These are phyloP conservation scores for Lunularia cruciata DNA, from an alignment of 225 moss, liverwort and hornwort species.

Conservation along the genomic window DNA sequence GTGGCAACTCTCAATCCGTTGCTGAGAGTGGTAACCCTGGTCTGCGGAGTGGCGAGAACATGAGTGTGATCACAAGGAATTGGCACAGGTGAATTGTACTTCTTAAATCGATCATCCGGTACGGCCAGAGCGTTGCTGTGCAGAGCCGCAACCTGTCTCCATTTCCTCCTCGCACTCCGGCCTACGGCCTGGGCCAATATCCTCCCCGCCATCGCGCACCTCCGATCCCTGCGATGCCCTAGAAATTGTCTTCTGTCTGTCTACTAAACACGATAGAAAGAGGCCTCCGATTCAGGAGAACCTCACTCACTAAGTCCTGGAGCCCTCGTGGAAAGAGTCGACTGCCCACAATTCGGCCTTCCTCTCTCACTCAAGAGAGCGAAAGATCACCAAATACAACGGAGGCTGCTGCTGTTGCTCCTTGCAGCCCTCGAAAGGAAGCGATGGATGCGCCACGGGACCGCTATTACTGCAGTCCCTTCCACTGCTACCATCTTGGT, in stretches of 20 bases:
- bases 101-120: slow-evolving; percentile 68
- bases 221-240: background rate
- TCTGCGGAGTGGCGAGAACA: slow-evolving; percentile 65
- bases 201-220: slow-evolving; percentile 63
- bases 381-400: no score
- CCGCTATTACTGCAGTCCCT: no score
- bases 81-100: slow-evolving; percentile 66
- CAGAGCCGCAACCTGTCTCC: slow-evolving; percentile 50
- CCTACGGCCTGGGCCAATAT: slow-evolving; percentile 55
- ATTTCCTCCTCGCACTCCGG: slow-evolving; percentile 63
- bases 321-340: background rate
- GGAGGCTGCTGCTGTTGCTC: no score
- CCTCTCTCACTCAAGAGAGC: background rate
- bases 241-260: background rate
- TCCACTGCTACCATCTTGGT: no score
- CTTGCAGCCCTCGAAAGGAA: no score
- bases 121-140: slow-evolving; percentile 63
- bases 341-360: background rate
- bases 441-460: no score
- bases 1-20: slow-evolving; percentile 79
- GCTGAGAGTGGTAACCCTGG: slow-evolving; percentile 63
- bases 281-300: background rate
- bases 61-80: slow-evolving; percentile 56
- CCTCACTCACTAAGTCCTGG: slow-evolving; percentile 7
- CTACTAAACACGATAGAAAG: background rate